These are phyloP conservation scores for Lentinus brumalis DNA, from an alignment of 768 basidiomycete genomes.

Conservation along the genomic window DNA sequence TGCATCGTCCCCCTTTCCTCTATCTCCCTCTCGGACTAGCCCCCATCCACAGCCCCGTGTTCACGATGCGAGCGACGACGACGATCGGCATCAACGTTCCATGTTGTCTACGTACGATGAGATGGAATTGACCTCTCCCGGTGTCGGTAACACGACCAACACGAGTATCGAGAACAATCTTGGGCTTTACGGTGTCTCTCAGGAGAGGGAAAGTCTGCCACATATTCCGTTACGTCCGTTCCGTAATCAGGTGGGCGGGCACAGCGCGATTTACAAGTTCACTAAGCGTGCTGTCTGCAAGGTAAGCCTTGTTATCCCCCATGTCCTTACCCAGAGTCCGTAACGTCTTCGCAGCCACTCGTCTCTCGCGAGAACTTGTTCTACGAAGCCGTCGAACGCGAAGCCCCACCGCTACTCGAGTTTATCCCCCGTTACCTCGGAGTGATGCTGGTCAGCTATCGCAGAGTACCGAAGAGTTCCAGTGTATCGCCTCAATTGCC, in stretches of 20 bases:
- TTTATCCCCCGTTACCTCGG: slow-evolving; percentile 99
- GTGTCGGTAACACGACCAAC: slow-evolving; percentile 22
- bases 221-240: slow-evolving; percentile 95
- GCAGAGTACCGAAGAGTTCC: slow-evolving; percentile 54
- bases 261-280: slow-evolving; percentile 96
- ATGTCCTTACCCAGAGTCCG: slow-evolving; percentile 29
- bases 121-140: slow-evolving; percentile 22
- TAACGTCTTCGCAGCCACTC: slow-evolving; percentile 65
- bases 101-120: slow-evolving; percentile 24
- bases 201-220: slow-evolving; percentile 68
- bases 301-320: slow-evolving; percentile 38
- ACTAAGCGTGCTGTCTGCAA: slow-evolving; percentile 98
- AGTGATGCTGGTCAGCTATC: slow-evolving; percentile 97
- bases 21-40: slow-evolving; percentile 35
- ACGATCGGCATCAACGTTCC: slow-evolving; percentile 28
- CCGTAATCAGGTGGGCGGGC: slow-evolving; percentile 97
- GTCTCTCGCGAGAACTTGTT: slow-evolving; percentile 97
- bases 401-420: slow-evolving; percentile 86
- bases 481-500: slow-evolving; percentile 16
- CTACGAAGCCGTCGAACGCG: slow-evolving; percentile 94
- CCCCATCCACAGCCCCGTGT: slow-evolving; percentile 34
- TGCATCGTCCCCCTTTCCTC: slow-evolving; percentile 39
- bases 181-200: slow-evolving; percentile 42
- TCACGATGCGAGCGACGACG: slow-evolving; percentile 34
- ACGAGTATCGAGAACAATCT: slow-evolving; percentile 41